Conservation (phyloP, 495 filamentous ascomycete genomes). For the Aspergillus cavernicola region DNA sequence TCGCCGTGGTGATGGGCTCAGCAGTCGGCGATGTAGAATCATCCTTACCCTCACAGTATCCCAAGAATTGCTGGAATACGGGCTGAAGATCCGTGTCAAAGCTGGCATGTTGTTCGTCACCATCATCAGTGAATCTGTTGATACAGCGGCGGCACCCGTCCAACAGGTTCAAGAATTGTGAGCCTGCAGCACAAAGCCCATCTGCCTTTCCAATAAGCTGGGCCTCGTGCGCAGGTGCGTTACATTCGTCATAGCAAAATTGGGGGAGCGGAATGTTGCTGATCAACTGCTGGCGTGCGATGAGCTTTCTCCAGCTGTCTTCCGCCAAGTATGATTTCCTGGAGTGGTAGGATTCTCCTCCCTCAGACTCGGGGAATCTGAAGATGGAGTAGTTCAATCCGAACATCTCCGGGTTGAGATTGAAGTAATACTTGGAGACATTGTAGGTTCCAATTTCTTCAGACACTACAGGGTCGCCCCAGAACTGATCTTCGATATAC, state of each 20-base stretch:
- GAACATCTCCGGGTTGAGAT: slow-evolving; percentile 60
- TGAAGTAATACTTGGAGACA: slow-evolving; percentile 55
- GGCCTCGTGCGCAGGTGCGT: slow-evolving; percentile 44
- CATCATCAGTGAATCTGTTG: not conserved
- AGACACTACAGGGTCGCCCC: slow-evolving; percentile 31
- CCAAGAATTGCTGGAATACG: not conserved
- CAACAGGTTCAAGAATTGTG: not conserved
- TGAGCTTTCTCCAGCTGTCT: not conserved
- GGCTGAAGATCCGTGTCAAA: no score
- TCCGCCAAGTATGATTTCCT: not conserved
- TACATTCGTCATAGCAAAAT: slow-evolving; percentile 52
- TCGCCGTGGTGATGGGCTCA: not conserved
- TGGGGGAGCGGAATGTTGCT: not conserved
- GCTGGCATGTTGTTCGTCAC: not conserved
- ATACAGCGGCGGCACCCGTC: not conserved
- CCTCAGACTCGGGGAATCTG: slow-evolving; percentile 9
- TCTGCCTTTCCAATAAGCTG: slow-evolving; percentile 43
- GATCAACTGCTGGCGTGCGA: slow-evolving; percentile 27
- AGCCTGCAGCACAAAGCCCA: slow-evolving; percentile 35
- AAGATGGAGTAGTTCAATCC: slow-evolving; percentile 63
- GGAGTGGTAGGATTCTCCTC: not conserved
- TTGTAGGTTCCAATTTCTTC: slow-evolving; percentile 44
- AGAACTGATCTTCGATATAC: slow-evolving; percentile 33
- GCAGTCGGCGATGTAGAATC: not conserved
- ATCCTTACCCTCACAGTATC: not conserved